These are phyloP conservation scores for Emericellopsis atlantica DNA, from an alignment of 2,329 filamentous ascomycete species.

Conservation along the genomic window DNA sequence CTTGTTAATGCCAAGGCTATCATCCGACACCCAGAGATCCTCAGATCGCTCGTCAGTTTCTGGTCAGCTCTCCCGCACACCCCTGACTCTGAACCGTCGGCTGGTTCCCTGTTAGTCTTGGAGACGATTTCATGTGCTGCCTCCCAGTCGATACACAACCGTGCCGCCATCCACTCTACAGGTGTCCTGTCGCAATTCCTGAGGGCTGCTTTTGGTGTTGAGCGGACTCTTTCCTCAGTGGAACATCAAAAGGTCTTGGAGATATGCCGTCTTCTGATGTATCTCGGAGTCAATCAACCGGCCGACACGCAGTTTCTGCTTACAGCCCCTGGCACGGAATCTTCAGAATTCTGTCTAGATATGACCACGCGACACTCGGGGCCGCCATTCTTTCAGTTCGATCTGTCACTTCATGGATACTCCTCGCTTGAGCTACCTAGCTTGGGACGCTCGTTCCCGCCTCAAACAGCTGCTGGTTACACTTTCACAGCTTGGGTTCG, in stretches of 20 bases:
- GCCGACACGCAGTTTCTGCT: conserved; percentile 70
- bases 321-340: conserved; percentile 33
- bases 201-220: conserved; percentile 42
- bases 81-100: conserved; percentile 27
- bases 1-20: conserved; percentile 37
- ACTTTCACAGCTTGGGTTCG: conserved; percentile 83
- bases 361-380: conserved; percentile 63
- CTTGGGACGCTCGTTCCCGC: conserved; percentile 77
- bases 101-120: conserved; percentile 51
- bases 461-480: conserved; percentile 68
- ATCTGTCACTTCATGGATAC: conserved; percentile 77
- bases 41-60: conserved; percentile 47
- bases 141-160: conserved; percentile 53
- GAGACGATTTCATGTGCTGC: conserved; percentile 47
- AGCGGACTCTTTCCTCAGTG: conserved; percentile 33
- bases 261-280: conserved; percentile 58
- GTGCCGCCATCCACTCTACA: conserved; percentile 58
- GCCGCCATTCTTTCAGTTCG: conserved; percentile 86
- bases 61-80: conserved; percentile 49
- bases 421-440: conserved; percentile 82
- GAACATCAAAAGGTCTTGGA: conserved; percentile 50
- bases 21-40: conserved; percentile 49
- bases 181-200: conserved; percentile 58
- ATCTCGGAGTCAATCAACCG: conserved; percentile 66
- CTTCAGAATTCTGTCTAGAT: conserved; percentile 58